These are phyloP conservation scores for Rhamnella rubrinervis DNA, from an alignment of 331 rosid species.

Conservation along the genomic window DNA sequence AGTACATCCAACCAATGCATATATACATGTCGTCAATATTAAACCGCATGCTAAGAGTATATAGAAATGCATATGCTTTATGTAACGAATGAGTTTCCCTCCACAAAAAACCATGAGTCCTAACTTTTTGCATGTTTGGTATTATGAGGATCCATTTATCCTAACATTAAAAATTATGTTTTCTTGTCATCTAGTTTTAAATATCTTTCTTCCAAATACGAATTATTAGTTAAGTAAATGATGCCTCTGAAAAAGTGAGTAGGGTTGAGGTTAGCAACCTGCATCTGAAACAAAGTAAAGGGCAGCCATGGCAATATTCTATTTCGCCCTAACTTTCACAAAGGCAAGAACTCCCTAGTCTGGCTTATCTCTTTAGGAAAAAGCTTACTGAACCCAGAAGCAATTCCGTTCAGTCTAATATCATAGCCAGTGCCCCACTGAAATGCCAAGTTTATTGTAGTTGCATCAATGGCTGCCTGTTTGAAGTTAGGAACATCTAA, in stretches of 20 bases:
- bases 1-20: no score
- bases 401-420: constrained; percentile 87
- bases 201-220: not conserved
- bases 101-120: no score
- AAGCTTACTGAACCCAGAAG: constrained; percentile 85
- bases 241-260: constrained; percentile 4
- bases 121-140: not conserved
- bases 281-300: constrained; percentile 81
- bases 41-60: no score
- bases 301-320: constrained; percentile 98
- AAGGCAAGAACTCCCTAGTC: constrained; percentile 52
- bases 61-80: no score
- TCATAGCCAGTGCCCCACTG: constrained; percentile 97
- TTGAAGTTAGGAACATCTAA: no score
- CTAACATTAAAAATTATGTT: not conserved
- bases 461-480: no score
- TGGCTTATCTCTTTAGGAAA: constrained; percentile 69
- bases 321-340: constrained; percentile 71
- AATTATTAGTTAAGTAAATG: not conserved
- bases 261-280: constrained; percentile 43
- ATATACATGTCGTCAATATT: no score
- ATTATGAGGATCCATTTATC: not conserved
- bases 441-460: constrained; percentile 78
- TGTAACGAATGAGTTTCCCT: not conserved
- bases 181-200: not conserved